Evolutionary conservation across 306 rosid species (phyloP).

Genomic region (Sindora glabra): DNA sequence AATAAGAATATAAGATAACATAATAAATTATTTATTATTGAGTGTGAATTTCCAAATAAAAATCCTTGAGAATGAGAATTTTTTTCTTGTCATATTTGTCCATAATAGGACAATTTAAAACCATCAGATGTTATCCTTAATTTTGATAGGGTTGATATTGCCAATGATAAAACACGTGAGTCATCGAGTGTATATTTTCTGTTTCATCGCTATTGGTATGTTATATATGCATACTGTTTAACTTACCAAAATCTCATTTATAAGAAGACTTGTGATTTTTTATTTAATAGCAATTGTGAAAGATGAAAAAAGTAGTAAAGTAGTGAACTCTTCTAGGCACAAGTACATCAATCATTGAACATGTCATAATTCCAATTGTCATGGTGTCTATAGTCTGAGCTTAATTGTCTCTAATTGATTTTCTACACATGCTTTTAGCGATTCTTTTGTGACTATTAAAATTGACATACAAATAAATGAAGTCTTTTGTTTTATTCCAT

Average conservation of each 20-base stretch:
- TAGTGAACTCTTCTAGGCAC: constrained; percentile 7
- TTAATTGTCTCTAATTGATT: constrained; percentile 33
- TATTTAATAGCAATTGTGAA: constrained; percentile 6
- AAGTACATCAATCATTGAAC: not conserved
- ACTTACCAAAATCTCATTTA: too few species aligned
- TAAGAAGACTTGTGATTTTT: not conserved
- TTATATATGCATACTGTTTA: not conserved
- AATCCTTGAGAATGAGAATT: too few species aligned
- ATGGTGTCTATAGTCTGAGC: constrained; percentile 26
- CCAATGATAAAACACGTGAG: constrained; percentile 84
- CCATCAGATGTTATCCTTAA: too few species aligned
- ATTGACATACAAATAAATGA: not conserved
- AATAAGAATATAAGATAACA: too few species aligned
- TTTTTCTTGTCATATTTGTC: too few species aligned
- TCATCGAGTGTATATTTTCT: not conserved
- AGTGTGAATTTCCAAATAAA: too few species aligned
- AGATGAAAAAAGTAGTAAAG: not conserved
- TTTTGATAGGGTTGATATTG: too few species aligned
- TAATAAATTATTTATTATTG: too few species aligned
- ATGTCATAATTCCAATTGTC: not conserved
- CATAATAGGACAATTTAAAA: too few species aligned
- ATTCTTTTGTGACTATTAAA: constrained; percentile 10
- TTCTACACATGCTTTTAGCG: constrained; percentile 45
- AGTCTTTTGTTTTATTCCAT: not conserved
- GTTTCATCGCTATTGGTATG: not conserved